Percentiles rank a stretch among this genome's conserved stretches.
phyloP scores from a whole-genome alignment of 257 asterid species.

The Verbena officinalis region DNA sequence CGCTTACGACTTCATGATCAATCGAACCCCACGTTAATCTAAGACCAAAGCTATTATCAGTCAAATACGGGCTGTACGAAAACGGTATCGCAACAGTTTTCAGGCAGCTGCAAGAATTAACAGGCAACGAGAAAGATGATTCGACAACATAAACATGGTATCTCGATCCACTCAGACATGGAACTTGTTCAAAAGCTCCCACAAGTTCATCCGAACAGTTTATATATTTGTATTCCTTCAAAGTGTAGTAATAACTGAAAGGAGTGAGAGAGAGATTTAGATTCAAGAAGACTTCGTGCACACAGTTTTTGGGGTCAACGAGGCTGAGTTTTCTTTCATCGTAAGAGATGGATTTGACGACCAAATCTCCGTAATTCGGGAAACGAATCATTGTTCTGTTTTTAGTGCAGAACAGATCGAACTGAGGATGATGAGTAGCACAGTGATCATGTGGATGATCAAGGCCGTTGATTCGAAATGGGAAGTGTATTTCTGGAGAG shows the following conservation, averaged over 20 bases:
- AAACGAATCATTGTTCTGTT: constrained; percentile 41
- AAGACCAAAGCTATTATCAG: constrained; percentile 54
- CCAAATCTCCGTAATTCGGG: constrained; percentile 43
- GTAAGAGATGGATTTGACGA: constrained; percentile 45
- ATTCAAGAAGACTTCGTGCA: constrained; percentile 53
- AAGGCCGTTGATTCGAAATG: constrained; percentile 25
- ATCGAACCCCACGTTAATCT: constrained; percentile 43
- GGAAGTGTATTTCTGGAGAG: constrained; percentile 30
- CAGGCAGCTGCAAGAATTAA: constrained; percentile 32
- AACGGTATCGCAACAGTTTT: constrained; percentile 48
- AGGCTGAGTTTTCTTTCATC: constrained; percentile 32
- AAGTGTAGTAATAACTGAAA: constrained; percentile 40
- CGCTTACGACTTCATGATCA: background rate
- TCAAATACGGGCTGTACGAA: constrained; percentile 47
- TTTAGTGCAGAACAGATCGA: constrained; percentile 33
- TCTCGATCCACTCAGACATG: constrained; percentile 41
- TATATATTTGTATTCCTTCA: constrained; percentile 44
- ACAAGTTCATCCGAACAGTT: constrained; percentile 44
- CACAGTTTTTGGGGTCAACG: constrained; percentile 48
- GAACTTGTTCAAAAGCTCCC: constrained; percentile 34
- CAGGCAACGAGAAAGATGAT: constrained; percentile 31
- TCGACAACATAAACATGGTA: constrained; percentile 47
- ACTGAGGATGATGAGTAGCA: constrained; percentile 29
- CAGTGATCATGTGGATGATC: constrained; percentile 26
- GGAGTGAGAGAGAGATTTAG: constrained; percentile 49